Percentiles rank a stretch among this genome's conserved stretches.
Evolutionary conservation across 176 grass and related monocot species (phyloP).

Genomic region (Oryza coarctata): DNA sequence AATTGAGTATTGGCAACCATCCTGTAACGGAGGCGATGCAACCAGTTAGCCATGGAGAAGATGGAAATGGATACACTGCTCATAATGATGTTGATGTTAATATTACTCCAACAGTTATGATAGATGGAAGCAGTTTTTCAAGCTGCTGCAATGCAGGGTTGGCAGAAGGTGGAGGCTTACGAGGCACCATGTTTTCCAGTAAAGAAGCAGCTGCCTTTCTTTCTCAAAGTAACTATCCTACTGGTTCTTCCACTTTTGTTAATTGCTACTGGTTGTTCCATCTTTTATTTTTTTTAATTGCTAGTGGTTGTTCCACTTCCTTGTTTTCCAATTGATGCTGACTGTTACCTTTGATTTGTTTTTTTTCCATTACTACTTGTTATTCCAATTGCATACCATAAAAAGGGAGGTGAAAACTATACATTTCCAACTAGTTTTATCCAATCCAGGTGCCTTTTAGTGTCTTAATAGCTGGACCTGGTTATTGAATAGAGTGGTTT

Average conservation of each 20-base stretch:
- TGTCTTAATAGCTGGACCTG: conserved; percentile 1
- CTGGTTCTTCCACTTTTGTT: neutral
- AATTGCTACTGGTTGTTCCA: neutral
- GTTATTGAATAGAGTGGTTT: neutral
- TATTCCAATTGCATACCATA: neutral
- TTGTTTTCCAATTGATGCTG: neutral
- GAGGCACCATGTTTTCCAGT: conserved; percentile 35
- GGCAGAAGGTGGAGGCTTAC: conserved; percentile 20
- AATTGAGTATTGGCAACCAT: neutral
- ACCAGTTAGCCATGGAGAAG: conserved; percentile 22
- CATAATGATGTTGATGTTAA: neutral
- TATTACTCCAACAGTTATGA: neutral
- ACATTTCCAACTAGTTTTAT: neutral
- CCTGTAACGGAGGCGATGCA: conserved; percentile 12
- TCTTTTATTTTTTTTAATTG: neutral
- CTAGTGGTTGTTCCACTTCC: neutral
- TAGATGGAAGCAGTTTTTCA: conserved; percentile 22
- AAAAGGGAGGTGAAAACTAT: neutral
- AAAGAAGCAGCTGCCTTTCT: conserved; percentile 67
- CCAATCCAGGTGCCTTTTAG: neutral
- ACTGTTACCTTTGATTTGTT: neutral
- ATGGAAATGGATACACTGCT: neutral
- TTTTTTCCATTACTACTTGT: neutral
- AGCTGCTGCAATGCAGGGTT: conserved; percentile 1
- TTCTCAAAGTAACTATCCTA: conserved; percentile 59